These are phyloP conservation scores for Euryodendron excelsum DNA, from an alignment of 148 eudicot genomes.

Conservation along the genomic window DNA sequence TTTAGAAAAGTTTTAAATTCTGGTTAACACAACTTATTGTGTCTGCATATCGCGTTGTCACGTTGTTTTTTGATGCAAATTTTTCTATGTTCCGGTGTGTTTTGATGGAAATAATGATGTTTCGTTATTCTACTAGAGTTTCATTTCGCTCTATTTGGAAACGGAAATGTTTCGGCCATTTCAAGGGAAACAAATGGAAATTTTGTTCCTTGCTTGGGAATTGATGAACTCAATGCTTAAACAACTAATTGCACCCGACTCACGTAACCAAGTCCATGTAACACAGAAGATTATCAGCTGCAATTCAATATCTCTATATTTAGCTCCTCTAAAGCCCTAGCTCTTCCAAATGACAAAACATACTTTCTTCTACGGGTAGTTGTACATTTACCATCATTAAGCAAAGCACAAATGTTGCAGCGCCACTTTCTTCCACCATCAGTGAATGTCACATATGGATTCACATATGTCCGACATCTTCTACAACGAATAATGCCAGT, in stretches of 20 bases:
- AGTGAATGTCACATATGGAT: conserved; percentile 79
- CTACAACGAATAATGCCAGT: conserved; percentile 96
- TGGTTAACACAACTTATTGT: too few species aligned
- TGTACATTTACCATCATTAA: conserved; percentile 75
- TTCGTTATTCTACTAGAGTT: too few species aligned
- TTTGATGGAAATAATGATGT: too few species aligned
- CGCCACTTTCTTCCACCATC: conserved; percentile 98
- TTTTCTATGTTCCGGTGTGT: too few species aligned
- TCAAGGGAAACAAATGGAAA: too few species aligned
- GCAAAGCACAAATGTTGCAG: conserved; percentile 88
- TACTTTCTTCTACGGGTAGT: not conserved
- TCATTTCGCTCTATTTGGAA: too few species aligned
- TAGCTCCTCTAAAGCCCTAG: not conserved
- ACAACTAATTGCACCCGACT: not conserved
- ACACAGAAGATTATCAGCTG: conserved; percentile 15
- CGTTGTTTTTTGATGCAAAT: too few species aligned
- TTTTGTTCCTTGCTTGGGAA: too few species aligned
- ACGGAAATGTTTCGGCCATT: too few species aligned
- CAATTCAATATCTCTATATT: not conserved
- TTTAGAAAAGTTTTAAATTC: too few species aligned
- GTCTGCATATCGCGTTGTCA: too few species aligned
- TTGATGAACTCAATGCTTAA: not conserved
- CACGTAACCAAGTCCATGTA: conserved; percentile 2
- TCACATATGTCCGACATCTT: conserved; percentile 95
- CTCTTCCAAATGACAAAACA: not conserved